Conservation (phyloP, 345 rosid genomes). For the Gossypium sturtianum region DNA sequence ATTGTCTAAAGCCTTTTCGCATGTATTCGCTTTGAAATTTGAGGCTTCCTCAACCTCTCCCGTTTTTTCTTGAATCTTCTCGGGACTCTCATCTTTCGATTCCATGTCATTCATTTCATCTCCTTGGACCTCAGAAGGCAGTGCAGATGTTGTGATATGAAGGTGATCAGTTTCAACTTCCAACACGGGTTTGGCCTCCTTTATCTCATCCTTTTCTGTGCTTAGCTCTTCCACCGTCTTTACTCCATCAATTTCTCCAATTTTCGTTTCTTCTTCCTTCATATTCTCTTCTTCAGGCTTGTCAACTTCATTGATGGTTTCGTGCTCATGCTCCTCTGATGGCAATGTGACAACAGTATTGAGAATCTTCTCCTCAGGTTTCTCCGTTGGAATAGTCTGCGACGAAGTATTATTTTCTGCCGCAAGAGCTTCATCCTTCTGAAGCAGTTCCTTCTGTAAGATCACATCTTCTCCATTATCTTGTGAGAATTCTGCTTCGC, state of each 20-base stretch:
- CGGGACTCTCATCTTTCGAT: neutral
- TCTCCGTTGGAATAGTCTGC: conserved; percentile 24
- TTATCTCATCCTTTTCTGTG: neutral
- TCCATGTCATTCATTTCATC: neutral
- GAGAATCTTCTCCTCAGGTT: conserved; percentile 24
- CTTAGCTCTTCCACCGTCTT: neutral
- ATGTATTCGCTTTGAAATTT: conserved; percentile 6
- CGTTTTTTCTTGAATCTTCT: conserved; percentile 7
- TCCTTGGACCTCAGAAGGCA: conserved; percentile 10
- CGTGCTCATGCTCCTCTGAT: neutral
- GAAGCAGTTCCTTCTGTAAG: conserved; percentile 21
- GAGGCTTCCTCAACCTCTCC: conserved; percentile 3
- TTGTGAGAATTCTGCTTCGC: conserved; percentile 10
- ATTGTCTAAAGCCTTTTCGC: conserved; percentile 11
- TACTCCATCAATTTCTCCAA: neutral
- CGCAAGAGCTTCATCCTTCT: conserved; percentile 19
- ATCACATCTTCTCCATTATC: conserved; percentile 6
- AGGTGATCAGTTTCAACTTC: conserved; percentile 3
- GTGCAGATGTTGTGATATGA: conserved; percentile 25
- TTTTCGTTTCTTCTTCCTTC: conserved; percentile 3
- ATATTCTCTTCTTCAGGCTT: conserved; percentile 6
- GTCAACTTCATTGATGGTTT: neutral
- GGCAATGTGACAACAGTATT: neutral
- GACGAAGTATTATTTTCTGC: conserved; percentile 13
- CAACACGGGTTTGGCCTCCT: neutral